Evolutionary conservation across 495 filamentous ascomycete species (phyloP).

Genomic region (Baudoinia panamericana): DNA sequence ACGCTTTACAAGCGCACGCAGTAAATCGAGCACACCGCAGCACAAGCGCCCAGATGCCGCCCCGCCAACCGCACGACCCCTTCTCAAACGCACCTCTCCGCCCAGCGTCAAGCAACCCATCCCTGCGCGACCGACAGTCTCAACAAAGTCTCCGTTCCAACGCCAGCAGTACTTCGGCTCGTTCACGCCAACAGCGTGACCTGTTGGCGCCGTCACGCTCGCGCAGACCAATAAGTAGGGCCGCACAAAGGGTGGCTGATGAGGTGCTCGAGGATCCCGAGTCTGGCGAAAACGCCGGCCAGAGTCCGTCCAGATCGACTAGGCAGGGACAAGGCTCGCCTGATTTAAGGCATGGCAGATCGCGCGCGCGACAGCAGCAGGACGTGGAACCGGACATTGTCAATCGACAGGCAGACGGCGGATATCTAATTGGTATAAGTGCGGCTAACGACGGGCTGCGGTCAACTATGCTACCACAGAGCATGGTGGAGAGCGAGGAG

Average conservation of each 20-base stretch:
- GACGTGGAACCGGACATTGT: constrained; percentile 16
- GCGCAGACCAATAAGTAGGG: constrained; percentile 6
- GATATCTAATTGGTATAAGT: constrained; percentile 4
- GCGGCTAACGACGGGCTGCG: constrained; percentile 1
- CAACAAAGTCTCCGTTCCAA: constrained; percentile 14
- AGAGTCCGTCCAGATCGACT: constrained; percentile 3
- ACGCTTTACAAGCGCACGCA: no score
- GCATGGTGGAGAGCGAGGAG: neutral
- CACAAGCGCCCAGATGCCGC: constrained; percentile 2
- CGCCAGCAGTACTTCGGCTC: constrained; percentile 9
- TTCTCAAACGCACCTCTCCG: constrained; percentile 11
- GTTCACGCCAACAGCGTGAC: constrained; percentile 4
- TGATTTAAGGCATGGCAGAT: neutral
- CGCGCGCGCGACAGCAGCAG: constrained; percentile 1
- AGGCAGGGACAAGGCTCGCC: constrained; percentile 6
- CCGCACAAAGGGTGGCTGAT: constrained; percentile 6
- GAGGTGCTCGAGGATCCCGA: constrained; percentile 14
- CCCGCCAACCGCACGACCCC: constrained; percentile 11
- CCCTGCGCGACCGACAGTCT: constrained; percentile 11
- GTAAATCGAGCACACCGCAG: no score
- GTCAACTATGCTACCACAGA: neutral
- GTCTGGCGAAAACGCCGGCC: constrained; percentile 8
- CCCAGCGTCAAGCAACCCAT: constrained; percentile 3
- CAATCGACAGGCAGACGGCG: constrained; percentile 12
- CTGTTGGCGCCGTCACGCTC: constrained; percentile 15